Conservation (phyloP, 2,329 filamentous ascomycete genomes). For the Diaporthe vaccinii region DNA sequence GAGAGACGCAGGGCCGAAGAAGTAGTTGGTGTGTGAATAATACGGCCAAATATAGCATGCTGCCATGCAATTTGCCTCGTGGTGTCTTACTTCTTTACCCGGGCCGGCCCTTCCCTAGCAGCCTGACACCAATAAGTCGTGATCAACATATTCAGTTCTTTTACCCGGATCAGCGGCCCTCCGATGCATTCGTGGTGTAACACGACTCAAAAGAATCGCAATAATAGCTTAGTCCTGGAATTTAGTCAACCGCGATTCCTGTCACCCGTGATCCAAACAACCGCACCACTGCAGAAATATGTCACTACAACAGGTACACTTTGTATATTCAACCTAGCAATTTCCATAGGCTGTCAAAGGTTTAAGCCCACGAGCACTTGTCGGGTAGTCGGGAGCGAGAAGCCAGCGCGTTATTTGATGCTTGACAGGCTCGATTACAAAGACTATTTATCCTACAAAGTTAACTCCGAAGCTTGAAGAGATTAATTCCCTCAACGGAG, state of each 20-base stretch:
- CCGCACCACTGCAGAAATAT: neutral
- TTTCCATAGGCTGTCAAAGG: too few relatives aligned
- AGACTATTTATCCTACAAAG: neutral
- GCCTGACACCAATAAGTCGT: neutral
- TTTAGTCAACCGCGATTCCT: neutral
- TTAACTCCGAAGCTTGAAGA: neutral
- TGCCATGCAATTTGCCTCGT: neutral
- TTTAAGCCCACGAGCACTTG: too few relatives aligned
- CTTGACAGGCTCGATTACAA: neutral
- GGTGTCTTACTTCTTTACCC: neutral
- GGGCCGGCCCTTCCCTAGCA: constrained; percentile 21
- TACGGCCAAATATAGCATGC: neutral
- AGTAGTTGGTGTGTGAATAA: constrained; percentile 16
- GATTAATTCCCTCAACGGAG: neutral
- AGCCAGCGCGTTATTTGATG: neutral
- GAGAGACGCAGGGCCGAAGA: neutral
- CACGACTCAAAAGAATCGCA: too few relatives aligned
- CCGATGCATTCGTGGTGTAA: neutral
- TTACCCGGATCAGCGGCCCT: neutral
- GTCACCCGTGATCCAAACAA: neutral
- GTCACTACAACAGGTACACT: neutral
- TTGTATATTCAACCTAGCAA: too few relatives aligned
- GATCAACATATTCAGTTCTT: neutral
- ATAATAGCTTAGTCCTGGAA: neutral
- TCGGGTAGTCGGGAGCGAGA: neutral